Evolutionary conservation across 495 filamentous ascomycete species (phyloP).

Genomic region (Podospora pseudopauciseta): DNA sequence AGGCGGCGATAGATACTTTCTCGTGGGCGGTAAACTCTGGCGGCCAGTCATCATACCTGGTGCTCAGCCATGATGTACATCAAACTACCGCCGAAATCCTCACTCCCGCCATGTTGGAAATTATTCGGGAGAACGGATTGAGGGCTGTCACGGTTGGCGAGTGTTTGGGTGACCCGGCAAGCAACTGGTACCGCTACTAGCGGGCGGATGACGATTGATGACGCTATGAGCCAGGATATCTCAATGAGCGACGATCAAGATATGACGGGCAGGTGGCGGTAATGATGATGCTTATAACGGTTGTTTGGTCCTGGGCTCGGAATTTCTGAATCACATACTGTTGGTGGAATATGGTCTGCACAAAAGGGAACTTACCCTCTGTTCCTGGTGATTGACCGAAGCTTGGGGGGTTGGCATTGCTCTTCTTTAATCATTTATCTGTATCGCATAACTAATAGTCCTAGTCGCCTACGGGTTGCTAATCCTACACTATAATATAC

Average conservation of each 20-base stretch:
- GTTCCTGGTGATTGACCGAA: background rate
- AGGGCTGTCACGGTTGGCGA: constrained; percentile 55
- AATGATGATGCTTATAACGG: background rate
- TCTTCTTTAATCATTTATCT: background rate
- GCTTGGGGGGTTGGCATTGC: background rate
- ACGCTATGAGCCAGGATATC: background rate
- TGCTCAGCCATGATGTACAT: constrained; percentile 41
- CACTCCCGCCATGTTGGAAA: constrained; percentile 32
- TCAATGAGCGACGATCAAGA: background rate
- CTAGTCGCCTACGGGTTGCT: background rate
- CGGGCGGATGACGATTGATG: background rate
- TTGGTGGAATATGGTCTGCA: background rate
- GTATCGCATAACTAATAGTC: background rate
- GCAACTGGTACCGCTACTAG: constrained; percentile 56
- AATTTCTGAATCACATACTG: background rate
- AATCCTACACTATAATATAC: constrained; percentile 4
- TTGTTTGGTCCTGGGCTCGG: background rate
- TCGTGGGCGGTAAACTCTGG: constrained; percentile 21
- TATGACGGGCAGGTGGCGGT: background rate
- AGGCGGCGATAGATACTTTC: constrained; percentile 27
- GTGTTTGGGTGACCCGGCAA: constrained; percentile 54
- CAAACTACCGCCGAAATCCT: constrained; percentile 33
- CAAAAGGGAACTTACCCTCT: background rate
- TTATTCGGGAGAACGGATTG: constrained; percentile 27
- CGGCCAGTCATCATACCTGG: constrained; percentile 25